phyloP scores from a whole-genome alignment of 1,284 basidiomycete genomes.

The Cutaneotrichosporon cutaneum region DNA sequence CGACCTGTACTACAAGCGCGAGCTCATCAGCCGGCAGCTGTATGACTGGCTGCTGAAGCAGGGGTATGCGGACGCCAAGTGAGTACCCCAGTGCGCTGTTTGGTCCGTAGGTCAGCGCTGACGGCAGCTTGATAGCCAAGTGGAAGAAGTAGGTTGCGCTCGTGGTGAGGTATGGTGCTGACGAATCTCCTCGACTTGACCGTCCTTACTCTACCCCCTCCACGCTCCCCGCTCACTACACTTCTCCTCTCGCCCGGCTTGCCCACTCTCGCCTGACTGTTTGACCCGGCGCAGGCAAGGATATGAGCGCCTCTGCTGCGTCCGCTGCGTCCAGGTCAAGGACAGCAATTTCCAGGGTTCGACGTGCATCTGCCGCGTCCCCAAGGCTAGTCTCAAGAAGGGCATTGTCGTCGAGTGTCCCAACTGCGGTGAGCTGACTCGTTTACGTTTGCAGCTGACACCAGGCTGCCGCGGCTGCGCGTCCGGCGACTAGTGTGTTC shows the following conservation, averaged over 20 bases:
- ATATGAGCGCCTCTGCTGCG: slow-evolving; percentile 97
- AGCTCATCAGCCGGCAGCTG: slow-evolving; percentile 87
- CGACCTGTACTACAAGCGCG: slow-evolving; percentile 97
- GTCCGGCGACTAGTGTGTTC: slow-evolving; percentile 14
- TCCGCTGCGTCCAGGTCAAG: slow-evolving; percentile 94
- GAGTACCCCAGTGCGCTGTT: too few species aligned
- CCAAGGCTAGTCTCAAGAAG: slow-evolving; percentile 84
- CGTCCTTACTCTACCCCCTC: neutral
- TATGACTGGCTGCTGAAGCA: slow-evolving; percentile 99
- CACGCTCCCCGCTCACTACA: neutral
- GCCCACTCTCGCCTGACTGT: too few species aligned
- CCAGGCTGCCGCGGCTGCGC: slow-evolving; percentile 17
- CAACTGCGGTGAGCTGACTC: slow-evolving; percentile 87
- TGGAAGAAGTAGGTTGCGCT: slow-evolving; percentile 75
- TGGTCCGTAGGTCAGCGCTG: neutral
- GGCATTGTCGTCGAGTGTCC: slow-evolving; percentile 96
- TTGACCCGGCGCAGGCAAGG: slow-evolving; percentile 62
- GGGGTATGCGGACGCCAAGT: slow-evolving; percentile 97
- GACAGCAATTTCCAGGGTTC: slow-evolving; percentile 99
- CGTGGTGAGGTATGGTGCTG: slow-evolving; percentile 3
- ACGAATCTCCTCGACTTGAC: neutral
- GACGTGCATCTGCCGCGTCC: slow-evolving; percentile 97
- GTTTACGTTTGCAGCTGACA: slow-evolving; percentile 56
- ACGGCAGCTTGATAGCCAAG: slow-evolving; percentile 87
- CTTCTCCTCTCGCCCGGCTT: neutral